phyloP scores from a whole-genome alignment of 1,284 basidiomycete species.

The Boletus semigastroideus region DNA sequence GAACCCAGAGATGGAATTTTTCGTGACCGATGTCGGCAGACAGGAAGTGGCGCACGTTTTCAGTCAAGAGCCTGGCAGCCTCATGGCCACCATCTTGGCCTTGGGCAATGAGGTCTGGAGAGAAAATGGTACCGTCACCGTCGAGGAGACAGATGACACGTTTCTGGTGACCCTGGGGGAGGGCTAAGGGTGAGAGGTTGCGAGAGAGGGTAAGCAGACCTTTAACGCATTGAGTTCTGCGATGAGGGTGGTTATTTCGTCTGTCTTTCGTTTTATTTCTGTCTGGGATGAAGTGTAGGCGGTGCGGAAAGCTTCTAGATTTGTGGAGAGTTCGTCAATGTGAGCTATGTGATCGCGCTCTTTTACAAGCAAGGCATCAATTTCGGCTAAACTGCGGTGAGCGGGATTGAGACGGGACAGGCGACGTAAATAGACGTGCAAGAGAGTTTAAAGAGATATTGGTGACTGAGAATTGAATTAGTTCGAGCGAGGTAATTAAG shows the following conservation, averaged over 20 bases:
- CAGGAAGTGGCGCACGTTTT: constrained; percentile 48
- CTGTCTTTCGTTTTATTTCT: constrained; percentile 19
- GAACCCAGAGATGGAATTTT: constrained; percentile 58
- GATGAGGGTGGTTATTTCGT: constrained; percentile 16
- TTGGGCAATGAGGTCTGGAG: constrained; percentile 47
- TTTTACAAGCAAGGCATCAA: constrained; percentile 24
- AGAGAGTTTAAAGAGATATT: constrained; percentile 9
- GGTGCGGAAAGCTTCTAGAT: constrained; percentile 20
- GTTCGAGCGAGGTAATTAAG: background rate
- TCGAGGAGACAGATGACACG: constrained; percentile 61
- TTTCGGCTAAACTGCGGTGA: constrained; percentile 26
- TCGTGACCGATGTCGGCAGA: constrained; percentile 38
- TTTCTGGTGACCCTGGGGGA: constrained; percentile 39
- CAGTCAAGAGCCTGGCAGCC: constrained; percentile 53
- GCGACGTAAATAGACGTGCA: constrained; percentile 11
- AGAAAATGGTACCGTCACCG: constrained; percentile 67
- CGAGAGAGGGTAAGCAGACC: constrained; percentile 1
- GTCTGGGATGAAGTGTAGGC: constrained; percentile 26
- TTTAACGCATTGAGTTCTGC: constrained; percentile 28
- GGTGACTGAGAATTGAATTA: constrained; percentile 4
- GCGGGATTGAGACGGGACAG: background rate
- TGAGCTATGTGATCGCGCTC: constrained; percentile 21
- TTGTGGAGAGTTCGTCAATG: constrained; percentile 30
- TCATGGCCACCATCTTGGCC: constrained; percentile 58
- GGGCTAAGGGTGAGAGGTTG: constrained; percentile 1